A percentile compares a stretch with the other conserved stretches of the same genome.
Evolutionary conservation across 345 rosid species (phyloP).

Genomic region (Schrenkiella parvula): DNA sequence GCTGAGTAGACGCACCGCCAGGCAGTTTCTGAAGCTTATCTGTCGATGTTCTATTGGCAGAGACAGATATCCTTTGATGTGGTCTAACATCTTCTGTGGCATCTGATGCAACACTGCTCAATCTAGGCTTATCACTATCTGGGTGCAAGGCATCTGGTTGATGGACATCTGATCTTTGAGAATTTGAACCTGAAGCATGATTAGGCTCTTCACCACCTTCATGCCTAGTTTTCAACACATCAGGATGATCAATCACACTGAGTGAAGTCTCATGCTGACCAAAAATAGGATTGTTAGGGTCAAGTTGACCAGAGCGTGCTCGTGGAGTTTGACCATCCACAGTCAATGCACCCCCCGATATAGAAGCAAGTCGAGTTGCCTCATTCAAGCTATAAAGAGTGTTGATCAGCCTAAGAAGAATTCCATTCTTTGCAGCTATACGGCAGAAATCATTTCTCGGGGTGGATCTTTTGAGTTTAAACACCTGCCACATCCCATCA

Average conservation of each 20-base stretch:
- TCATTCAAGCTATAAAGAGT: conserved; percentile 96
- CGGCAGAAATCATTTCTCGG: conserved; percentile 94
- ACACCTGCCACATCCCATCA: conserved; percentile 99
- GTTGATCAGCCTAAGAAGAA: conserved; percentile 78
- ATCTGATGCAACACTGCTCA: conserved; percentile 52
- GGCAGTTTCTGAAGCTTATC: conserved; percentile 67
- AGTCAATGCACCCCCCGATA: conserved; percentile 53
- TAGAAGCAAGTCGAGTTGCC: conserved; percentile 77
- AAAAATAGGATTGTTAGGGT: conserved; percentile 51
- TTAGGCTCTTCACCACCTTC: conserved; percentile 66
- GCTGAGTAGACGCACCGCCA: conserved; percentile 53
- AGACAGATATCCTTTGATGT: conserved; percentile 41
- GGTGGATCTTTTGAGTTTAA: conserved; percentile 90
- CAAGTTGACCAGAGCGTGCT: conserved; percentile 74
- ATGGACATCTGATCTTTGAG: conserved; percentile 58
- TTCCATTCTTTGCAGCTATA: conserved; percentile 93
- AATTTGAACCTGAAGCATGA: conserved; percentile 56
- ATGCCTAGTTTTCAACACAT: conserved; percentile 53
- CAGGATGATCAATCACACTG: conserved; percentile 52
- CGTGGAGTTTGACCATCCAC: conserved; percentile 57
- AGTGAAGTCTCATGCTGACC: conserved; percentile 47
- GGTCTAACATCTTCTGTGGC: conserved; percentile 42
- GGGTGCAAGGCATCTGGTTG: conserved; percentile 48
- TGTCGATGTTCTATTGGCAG: conserved; percentile 54
- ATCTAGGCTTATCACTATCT: conserved; percentile 60